Evolutionary conservation across 208 protist genomes (phyloP), one percentile per base, ranked within the genome.

Genomic region (Wallacemonas sp.): DNA sequence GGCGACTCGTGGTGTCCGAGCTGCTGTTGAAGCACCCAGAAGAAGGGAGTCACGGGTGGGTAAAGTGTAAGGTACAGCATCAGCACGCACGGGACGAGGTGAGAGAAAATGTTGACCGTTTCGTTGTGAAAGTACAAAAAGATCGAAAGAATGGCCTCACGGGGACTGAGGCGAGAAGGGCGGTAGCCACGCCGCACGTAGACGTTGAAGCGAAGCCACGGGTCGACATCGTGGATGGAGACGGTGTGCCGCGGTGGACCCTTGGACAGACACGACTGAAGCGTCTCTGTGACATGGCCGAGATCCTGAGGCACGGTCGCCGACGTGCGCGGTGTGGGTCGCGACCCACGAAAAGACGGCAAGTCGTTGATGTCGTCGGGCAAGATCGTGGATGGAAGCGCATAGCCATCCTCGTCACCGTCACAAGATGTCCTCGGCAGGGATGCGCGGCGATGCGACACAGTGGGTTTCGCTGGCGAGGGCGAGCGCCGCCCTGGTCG

Each of bases 91-190:
- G 83, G 36, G 0, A 79, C 0, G 1, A 87, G 52, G 39, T 92
- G 85, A 0, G 78, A 66, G 19, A 72, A 68, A 30, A 89, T 59
- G 64, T 89, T 89, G 53, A 87, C 60, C 24, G 70, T 80, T 37
- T 92, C 85, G 68, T 92, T 92, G 67, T 92, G 81, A 19, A 71
- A 39, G 32, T 78, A 71, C 21, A 77, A 13, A 19, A 88, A 73
- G 37, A 87, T 50, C 0, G 81, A 88, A 26, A 50, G 53, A 33
- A 87, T 13, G 0, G 79, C 79, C 36, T 79, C 77, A 4, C 72
- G 62, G 13, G 63, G 46, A 42, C 70, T 72, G 44, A 86, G 63
- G n/a, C 39, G 66, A n/a, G 64, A 50, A 0, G 81, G 81, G 19
- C 85, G 81, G 62, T 85, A 92, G 27, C 85, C 85, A 0, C 69